A percentile compares a stretch with the other conserved stretches of the same genome.
Conservation (phyloP, 208 protist genomes). For the Trypanosoma congolense region DNA sequence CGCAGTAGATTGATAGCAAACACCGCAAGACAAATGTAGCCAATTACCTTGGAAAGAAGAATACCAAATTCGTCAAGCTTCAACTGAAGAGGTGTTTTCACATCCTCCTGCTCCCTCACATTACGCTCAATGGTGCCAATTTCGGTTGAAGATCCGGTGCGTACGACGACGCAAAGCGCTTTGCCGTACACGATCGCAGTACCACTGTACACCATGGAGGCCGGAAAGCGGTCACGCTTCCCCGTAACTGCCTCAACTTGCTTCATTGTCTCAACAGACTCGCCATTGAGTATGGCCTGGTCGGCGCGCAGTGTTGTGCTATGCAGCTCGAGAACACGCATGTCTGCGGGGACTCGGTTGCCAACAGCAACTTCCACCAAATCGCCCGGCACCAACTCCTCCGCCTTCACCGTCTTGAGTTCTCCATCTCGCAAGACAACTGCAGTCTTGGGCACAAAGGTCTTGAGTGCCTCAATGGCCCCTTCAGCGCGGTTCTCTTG, state of each 20-base stretch:
- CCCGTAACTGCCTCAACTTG: slow-evolving; percentile 30
- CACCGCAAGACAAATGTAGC: slow-evolving; percentile 81
- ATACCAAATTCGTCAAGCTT: slow-evolving; percentile 96
- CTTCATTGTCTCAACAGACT: slow-evolving; percentile 84
- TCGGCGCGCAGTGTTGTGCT: slow-evolving; percentile 88
- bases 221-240: slow-evolving; percentile 49
- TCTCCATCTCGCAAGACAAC: slow-evolving; percentile 68
- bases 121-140: slow-evolving; percentile 92
- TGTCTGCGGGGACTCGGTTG: slow-evolving; percentile 94
- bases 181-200: slow-evolving; percentile 90
- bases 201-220: slow-evolving; percentile 93
- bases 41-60: slow-evolving; percentile 89
- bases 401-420: slow-evolving; percentile 37
- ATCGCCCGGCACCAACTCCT: slow-evolving; percentile 94
- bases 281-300: slow-evolving; percentile 94
- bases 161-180: slow-evolving; percentile 89
- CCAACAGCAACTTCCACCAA: slow-evolving; percentile 92
- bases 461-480: slow-evolving; percentile 85
- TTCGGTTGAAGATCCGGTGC: slow-evolving; percentile 89
- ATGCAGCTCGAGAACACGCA: slow-evolving; percentile 81
- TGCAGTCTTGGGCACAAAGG: slow-evolving; percentile 61
- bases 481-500: slow-evolving; percentile 91
- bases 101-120: slow-evolving; percentile 81
- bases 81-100: slow-evolving; percentile 92
- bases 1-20: slow-evolving; percentile 91